phyloP scores from a whole-genome alignment of 2,329 filamentous ascomycete genomes.

The Nemania sp. region DNA sequence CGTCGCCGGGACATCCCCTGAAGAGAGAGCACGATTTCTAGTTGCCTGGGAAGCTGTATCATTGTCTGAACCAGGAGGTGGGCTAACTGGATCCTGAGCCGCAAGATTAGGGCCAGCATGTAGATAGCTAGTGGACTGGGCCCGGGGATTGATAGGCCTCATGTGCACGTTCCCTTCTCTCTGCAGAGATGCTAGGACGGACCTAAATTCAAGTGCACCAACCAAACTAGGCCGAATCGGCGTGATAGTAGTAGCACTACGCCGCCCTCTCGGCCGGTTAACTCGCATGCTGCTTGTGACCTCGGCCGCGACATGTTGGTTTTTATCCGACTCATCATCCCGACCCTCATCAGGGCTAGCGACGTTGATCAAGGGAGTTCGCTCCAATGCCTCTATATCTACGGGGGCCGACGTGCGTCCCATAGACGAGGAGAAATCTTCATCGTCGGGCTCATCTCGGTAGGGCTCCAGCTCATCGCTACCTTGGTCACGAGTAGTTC shows the following conservation, averaged over 20 bases:
- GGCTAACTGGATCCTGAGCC: conserved; percentile 32
- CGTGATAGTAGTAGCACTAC: conserved; percentile 79
- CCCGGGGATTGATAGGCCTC: conserved; percentile 74
- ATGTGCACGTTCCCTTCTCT: conserved; percentile 82
- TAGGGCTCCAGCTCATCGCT: conserved; percentile 73
- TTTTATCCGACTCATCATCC: conserved; percentile 67
- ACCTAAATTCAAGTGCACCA: conserved; percentile 92
- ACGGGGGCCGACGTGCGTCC: conserved; percentile 44
- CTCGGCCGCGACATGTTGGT: conserved; percentile 77
- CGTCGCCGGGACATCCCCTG: conserved; percentile 56
- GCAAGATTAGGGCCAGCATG: conserved; percentile 19
- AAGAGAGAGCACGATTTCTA: conserved; percentile 61
- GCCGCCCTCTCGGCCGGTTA: conserved; percentile 72
- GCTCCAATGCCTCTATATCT: conserved; percentile 60
- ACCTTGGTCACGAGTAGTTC: conserved; percentile 60
- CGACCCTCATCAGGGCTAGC: conserved; percentile 56
- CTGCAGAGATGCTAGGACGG: conserved; percentile 87
- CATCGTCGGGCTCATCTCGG: conserved; percentile 71
- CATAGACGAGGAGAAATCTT: conserved; percentile 54
- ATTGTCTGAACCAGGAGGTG: conserved; percentile 37
- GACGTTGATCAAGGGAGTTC: conserved; percentile 61
- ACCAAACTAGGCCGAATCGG: conserved; percentile 93
- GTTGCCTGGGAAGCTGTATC: conserved; percentile 34
- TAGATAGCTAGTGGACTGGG: conserved; percentile 73
- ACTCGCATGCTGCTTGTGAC: conserved; percentile 94